Base-by-base conservation (phyloP, 129 eudicot genomes). In the Ambrosia trifida region DNA sequence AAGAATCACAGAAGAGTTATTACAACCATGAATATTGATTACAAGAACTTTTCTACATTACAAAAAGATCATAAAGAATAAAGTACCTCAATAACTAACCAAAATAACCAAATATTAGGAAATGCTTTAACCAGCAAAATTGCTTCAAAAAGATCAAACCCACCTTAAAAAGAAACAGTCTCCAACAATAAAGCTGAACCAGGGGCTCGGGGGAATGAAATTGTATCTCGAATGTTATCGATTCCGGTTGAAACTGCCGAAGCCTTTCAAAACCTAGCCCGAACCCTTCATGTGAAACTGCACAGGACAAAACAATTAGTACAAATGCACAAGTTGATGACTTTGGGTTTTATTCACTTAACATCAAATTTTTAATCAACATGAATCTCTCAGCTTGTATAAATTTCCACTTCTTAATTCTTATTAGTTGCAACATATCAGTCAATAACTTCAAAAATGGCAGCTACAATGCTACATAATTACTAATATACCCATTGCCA, bases 221-320 rank as follows among this genome's bases (percentile, higher is more conserved):
- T 94, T n/a, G 96, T 91, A 75, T 94, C 99, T 74, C 97, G 84
- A 68, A 94, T 90, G 59, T 94, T 94, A 8, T 94, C 99, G 11
- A 90, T 77, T 44, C 99, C 99, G 33, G 99, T 94, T 16, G 96
- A 81, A 90, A 94, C 30, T 94, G 99, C 41, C 90, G 97, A n/a
- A 94, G 97, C 83, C 99, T 85, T 77, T 94, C 99, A 43, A 94
- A 94, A 44, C 99, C 99, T 70, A 94, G 79, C 46, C 99, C 99
- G 71, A 94, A 94, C 31, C 99, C 99, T 0, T 97, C 93, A 72
- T 94, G 99, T 76, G 99, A 97, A 85, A 94, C 99, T 94, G 93
- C 71, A 66, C 13, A 72, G 57, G 16, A 68, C 12, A 77, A 59
- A 71, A 40, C 43, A 59, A 16, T 58, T 1, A 50, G 16, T 68